These are phyloP conservation scores for Symbiodinium pilosum DNA, from an alignment of 73 alveolate genomes.

Conservation along the genomic window DNA sequence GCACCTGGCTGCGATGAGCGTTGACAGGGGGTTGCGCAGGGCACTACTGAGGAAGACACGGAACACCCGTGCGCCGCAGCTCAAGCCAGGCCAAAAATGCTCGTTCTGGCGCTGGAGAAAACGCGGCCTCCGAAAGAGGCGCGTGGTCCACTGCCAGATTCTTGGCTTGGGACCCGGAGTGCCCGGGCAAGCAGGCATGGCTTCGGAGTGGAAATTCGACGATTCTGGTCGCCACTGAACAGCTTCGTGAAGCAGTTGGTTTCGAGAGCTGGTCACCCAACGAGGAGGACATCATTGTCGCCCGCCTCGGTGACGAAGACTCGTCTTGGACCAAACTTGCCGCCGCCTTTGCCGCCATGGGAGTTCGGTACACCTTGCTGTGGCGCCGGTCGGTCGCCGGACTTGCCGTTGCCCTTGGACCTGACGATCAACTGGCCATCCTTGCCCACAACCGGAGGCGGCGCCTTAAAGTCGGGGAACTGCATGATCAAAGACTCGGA, in stretches of 20 bases:
- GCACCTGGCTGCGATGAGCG: background rate
- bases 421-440: background rate
- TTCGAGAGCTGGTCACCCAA: background rate
- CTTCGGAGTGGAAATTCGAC: background rate
- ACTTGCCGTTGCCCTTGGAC: background rate
- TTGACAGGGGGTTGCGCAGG: background rate
- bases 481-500: background rate
- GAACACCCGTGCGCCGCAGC: background rate
- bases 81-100: background rate
- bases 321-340: background rate
- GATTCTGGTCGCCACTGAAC: background rate
- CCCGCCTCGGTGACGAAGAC: background rate
- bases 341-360: background rate
- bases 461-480: background rate
- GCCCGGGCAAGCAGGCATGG: slow-evolving; percentile 4
- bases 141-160: background rate
- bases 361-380: background rate
- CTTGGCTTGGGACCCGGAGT: slow-evolving; percentile 16
- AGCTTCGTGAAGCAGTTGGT: background rate
- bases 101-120: slow-evolving; percentile 11
- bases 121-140: background rate
- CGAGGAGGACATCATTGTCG: background rate
- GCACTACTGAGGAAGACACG: slow-evolving; percentile 25
- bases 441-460: background rate
- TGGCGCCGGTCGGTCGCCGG: background rate